Percentiles rank a stretch among this genome's conserved stretches.
Evolutionary conservation across 805 yeast species (phyloP).

Genomic region (Ogataea salicorniae): DNA sequence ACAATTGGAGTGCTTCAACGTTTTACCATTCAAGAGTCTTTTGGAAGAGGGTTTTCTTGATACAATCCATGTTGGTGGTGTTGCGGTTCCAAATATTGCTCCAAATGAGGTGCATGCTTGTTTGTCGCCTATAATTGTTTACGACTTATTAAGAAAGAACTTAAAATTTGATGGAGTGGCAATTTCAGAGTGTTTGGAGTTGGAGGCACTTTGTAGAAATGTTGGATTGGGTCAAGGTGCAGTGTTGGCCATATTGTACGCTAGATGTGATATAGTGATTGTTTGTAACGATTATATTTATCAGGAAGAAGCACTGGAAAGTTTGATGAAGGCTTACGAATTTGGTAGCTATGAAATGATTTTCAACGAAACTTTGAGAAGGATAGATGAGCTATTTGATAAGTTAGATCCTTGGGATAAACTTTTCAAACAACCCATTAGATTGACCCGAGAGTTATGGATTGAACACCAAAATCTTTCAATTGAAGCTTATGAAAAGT

Average conservation of each 20-base stretch:
- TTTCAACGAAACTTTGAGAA: slow-evolving; percentile 33
- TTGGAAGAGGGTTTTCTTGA: slow-evolving; percentile 43
- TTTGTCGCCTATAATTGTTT: slow-evolving; percentile 47
- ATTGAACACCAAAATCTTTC: slow-evolving; percentile 39
- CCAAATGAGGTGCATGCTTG: slow-evolving; percentile 63
- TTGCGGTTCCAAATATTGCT: slow-evolving; percentile 57
- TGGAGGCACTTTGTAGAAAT: slow-evolving; percentile 59
- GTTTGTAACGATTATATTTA: slow-evolving; percentile 52
- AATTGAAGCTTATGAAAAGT: slow-evolving; percentile 41
- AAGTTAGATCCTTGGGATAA: slow-evolving; percentile 40
- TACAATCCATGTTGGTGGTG: slow-evolving; percentile 57
- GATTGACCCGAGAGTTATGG: slow-evolving; percentile 31
- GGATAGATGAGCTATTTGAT: slow-evolving; percentile 41
- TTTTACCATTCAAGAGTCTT: slow-evolving; percentile 46
- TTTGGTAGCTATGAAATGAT: slow-evolving; percentile 38
- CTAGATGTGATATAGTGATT: slow-evolving; percentile 61
- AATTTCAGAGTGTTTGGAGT: slow-evolving; percentile 54
- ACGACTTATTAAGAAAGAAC: slow-evolving; percentile 45
- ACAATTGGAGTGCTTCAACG: slow-evolving; percentile 45
- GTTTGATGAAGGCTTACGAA: slow-evolving; percentile 27
- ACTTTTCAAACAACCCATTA: slow-evolving; percentile 15
- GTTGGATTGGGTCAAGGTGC: slow-evolving; percentile 66
- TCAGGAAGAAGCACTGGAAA: slow-evolving; percentile 52
- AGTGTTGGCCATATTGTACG: slow-evolving; percentile 48
- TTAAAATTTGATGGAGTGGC: slow-evolving; percentile 53